Evolutionary conservation across 371 early-diverging fungal genomes (phyloP).

Genomic region (Mucor mucedo): DNA sequence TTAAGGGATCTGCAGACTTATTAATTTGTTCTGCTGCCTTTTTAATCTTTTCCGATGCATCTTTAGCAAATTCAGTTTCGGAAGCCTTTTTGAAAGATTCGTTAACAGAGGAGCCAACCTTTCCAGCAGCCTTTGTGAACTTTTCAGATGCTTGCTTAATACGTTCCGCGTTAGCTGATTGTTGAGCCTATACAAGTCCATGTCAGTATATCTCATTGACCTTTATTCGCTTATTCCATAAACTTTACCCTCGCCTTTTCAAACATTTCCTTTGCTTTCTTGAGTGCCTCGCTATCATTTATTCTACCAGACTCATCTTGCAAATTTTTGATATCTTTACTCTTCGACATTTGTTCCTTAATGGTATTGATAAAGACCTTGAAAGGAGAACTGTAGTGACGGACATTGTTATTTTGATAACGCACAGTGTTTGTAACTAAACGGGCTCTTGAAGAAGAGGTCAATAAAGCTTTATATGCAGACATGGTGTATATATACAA

Average conservation of each 20-base stretch:
- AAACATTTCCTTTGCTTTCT: conserved; percentile 86
- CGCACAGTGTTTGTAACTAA: conserved; percentile 10
- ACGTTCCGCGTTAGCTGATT: conserved; percentile 57
- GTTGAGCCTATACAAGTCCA: conserved; percentile 35
- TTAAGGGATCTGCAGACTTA: conserved; percentile 77
- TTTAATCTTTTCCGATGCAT: conserved; percentile 78
- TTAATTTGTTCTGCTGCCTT: conserved; percentile 59
- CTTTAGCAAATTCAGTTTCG: conserved; percentile 84
- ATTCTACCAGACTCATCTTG: conserved; percentile 83
- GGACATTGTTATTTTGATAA: conserved; percentile 27
- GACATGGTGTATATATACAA: conserved; percentile 9
- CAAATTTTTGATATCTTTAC: conserved; percentile 90
- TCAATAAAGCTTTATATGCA: conserved; percentile 24
- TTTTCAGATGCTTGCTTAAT: conserved; percentile 78
- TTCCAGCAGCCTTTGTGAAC: conserved; percentile 74
- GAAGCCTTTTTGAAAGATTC: conserved; percentile 84
- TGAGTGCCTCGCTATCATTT: conserved; percentile 86
- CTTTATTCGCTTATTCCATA: background rate
- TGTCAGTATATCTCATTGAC: background rate
- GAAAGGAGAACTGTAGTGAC: conserved; percentile 54
- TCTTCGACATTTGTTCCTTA: conserved; percentile 90
- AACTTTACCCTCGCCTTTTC: conserved; percentile 64
- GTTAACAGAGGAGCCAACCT: conserved; percentile 75
- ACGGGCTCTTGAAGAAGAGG: conserved; percentile 19
- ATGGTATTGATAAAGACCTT: conserved; percentile 82